Evolutionary conservation across 768 basidiomycete species (phyloP), one percentile per base, ranked within the genome.

Genomic region (Trametes coccinea): DNA sequence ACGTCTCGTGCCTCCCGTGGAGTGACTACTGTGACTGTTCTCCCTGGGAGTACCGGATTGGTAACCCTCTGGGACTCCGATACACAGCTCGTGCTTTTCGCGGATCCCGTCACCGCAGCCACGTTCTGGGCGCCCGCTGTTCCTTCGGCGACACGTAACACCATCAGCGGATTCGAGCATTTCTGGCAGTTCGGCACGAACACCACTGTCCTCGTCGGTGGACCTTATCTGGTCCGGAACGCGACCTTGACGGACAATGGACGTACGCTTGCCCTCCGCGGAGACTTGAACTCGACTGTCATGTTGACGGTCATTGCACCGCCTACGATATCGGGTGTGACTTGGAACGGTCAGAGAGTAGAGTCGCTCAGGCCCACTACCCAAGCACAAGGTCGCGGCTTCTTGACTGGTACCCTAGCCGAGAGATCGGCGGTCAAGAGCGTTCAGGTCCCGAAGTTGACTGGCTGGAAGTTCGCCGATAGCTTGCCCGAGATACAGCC

Each of bases 141-240:
- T 45, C 72, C 85, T 5, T 73, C 75, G 0, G 64, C 69, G 5
- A 64, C 71, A 4, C 72, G 69, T 2, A 49, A 59, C 59, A 56
- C 60, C 41, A 17, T 57, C 8, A 33, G 52, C 31, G 76, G 80
- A 11, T 78, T 87, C 57, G 76, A 76, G 44, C 84, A 82, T 65
- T 92, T 79, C 78, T 93, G 88, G 87, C 79, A 84, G 54, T 75
- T 90, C 53, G 91, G 92, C 30, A 86, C 88, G 27, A 92, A 92
- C 66, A 71, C 79, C 3, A 84, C 87, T 10, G 77, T 89, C 29
- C 76, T 94, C 0, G 58, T 81, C 71, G 63, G 78, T 51, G 80
- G 80, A 3, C 79, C 80, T n/a, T 74, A 79, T 66, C 74, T 82
- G 46, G 79, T 82, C 22, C 76, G 80, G 17, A 76, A 76, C 61